A percentile compares a stretch with the other conserved stretches of the same genome.
phyloP scores from a whole-genome alignment of 345 rosid species.

The Dipteronia sinensis region DNA sequence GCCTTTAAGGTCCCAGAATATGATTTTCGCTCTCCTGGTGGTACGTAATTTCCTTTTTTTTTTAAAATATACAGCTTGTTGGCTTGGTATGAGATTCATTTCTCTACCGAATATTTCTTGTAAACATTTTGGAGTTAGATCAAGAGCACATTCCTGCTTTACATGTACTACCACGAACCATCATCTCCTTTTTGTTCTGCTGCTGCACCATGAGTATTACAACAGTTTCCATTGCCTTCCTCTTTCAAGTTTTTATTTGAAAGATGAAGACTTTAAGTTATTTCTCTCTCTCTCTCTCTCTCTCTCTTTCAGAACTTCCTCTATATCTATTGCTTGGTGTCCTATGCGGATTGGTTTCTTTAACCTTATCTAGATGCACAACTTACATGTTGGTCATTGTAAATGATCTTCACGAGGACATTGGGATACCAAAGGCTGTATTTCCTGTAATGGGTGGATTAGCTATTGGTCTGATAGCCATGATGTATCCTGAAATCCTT shows the following conservation, averaged over 20 bases:
- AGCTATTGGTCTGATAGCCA: conserved; percentile 64
- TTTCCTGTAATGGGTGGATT: conserved; percentile 81
- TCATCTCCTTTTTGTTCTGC: neutral
- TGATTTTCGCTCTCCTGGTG: conserved; percentile 88
- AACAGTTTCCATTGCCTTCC: neutral
- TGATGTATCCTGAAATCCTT: conserved; percentile 86
- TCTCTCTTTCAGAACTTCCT: conserved; percentile 73
- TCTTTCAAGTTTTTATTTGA: neutral
- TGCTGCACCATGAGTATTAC: neutral
- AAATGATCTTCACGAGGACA: conserved; percentile 56
- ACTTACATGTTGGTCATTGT: conserved; percentile 56
- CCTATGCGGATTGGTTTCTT: conserved; percentile 75
- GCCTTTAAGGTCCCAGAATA: conserved; percentile 89
- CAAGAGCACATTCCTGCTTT: neutral
- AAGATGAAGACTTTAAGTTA: conserved; percentile 15
- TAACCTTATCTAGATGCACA: conserved; percentile 76
- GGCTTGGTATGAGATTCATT: neutral
- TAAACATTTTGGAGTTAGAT: neutral
- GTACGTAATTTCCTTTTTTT: conserved; percentile 36
- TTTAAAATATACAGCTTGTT: neutral
- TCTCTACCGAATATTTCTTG: neutral
- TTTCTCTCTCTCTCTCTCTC: neutral
- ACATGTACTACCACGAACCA: neutral
- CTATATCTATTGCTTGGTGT: conserved; percentile 82
- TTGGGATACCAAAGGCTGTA: conserved; percentile 68